Conservation (phyloP, 345 rosid species). For the Acer saccharum region DNA sequence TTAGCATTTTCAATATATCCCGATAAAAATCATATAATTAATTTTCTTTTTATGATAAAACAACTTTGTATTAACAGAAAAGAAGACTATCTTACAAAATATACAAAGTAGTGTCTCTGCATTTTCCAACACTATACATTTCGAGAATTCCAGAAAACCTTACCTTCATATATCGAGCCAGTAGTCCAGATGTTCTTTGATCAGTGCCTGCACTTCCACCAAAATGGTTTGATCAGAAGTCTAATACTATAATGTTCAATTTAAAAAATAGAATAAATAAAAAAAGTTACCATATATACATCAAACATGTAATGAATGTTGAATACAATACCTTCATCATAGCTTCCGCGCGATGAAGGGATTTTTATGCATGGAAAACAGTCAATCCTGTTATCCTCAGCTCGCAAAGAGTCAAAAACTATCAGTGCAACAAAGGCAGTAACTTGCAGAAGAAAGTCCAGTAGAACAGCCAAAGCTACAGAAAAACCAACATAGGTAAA, state of each 20-base stretch:
- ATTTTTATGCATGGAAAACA: conserved; percentile 56
- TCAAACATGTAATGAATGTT: background rate
- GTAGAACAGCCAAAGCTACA: conserved; percentile 59
- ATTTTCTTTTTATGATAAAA: background rate
- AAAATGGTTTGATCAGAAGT: conserved; percentile 10
- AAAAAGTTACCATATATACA: background rate
- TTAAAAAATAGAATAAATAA: background rate
- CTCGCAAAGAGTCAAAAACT: conserved; percentile 51
- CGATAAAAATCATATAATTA: background rate
- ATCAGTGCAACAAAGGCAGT: conserved; percentile 68
- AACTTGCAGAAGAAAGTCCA: conserved; percentile 67
- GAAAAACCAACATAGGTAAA: background rate
- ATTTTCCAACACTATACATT: background rate
- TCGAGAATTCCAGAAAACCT: background rate
- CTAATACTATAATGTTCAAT: background rate
- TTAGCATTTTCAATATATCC: background rate
- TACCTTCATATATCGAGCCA: conserved; percentile 63
- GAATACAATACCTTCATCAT: conserved; percentile 42
- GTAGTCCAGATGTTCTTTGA: conserved; percentile 44
- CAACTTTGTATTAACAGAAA: background rate
- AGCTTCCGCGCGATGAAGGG: conserved; percentile 30
- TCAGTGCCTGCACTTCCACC: conserved; percentile 26
- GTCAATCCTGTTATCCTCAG: conserved; percentile 57
- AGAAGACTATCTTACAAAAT: background rate
- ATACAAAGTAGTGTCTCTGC: background rate